Evolutionary conservation across 2,329 filamentous ascomycete genomes (phyloP).

Genomic region (Pleoardoris graminearum): DNA sequence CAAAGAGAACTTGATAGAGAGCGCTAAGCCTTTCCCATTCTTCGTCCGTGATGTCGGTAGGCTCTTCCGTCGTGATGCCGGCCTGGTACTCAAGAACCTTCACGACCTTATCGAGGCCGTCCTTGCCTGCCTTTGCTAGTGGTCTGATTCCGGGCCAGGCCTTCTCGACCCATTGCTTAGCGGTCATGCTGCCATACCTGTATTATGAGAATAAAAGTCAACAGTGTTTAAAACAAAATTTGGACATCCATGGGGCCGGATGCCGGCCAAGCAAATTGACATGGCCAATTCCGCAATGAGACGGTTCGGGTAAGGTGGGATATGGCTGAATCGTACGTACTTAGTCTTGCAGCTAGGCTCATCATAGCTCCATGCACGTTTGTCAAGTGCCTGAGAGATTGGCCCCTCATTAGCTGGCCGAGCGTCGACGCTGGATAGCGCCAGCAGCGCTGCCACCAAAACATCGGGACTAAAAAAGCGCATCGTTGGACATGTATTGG

Average conservation of each 20-base stretch:
- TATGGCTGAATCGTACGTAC: too few relatives aligned
- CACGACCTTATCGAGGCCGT: neutral
- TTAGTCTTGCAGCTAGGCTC: neutral
- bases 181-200: neutral
- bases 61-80: neutral
- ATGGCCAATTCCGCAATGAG: too few relatives aligned
- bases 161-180: neutral
- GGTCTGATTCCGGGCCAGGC: neutral
- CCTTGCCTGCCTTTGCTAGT: neutral
- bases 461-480: neutral
- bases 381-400: neutral
- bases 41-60: neutral
- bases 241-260: too few relatives aligned
- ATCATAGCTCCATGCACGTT: neutral
- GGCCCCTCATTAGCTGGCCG: neutral
- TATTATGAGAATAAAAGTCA: too few relatives aligned
- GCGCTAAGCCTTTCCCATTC: neutral
- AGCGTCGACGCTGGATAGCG: neutral
- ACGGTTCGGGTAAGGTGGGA: too few relatives aligned
- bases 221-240: too few relatives aligned
- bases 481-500: neutral
- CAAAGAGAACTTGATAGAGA: neutral
- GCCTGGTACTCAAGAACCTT: neutral
- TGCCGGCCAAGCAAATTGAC: too few relatives aligned
- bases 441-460: neutral